These are phyloP conservation scores for Gamsiella multidivaricata DNA, from an alignment of 192 early-diverging fungal species.

Conservation along the genomic window DNA sequence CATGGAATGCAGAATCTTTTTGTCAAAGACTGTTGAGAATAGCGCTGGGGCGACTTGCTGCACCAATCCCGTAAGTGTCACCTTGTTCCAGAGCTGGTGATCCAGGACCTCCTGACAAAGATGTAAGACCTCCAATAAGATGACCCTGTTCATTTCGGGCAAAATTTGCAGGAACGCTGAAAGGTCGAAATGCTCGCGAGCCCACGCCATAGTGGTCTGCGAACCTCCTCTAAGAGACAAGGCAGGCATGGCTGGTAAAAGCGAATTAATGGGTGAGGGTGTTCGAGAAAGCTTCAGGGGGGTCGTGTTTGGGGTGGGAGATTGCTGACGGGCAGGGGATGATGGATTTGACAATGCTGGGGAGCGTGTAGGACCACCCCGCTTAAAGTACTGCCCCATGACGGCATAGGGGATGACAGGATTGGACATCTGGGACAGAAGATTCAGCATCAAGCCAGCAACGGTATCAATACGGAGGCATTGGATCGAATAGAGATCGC, in stretches of 20 bases:
- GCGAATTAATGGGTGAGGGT: neutral
- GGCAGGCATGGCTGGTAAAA: conserved; percentile 21
- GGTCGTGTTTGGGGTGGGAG: neutral
- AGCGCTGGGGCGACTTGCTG: conserved; percentile 39
- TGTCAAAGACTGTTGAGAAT: conserved; percentile 47
- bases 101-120: conserved; percentile 41
- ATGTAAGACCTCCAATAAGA: conserved; percentile 40
- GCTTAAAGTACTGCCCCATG: conserved; percentile 41
- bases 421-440: conserved; percentile 51
- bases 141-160: conserved; percentile 37
- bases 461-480: conserved; percentile 49
- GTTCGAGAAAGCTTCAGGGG: neutral
- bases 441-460: conserved; percentile 33
- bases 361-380: neutral
- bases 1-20: conserved; percentile 27
- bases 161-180: conserved; percentile 20
- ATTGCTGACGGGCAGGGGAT: neutral
- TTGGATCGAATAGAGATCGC: conserved; percentile 30
- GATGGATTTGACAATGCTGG: neutral
- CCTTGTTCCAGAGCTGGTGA: conserved; percentile 17
- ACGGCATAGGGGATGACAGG: conserved; percentile 44
- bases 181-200: conserved; percentile 40
- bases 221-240: conserved; percentile 1
- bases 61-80: conserved; percentile 27
- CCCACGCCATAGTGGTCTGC: conserved; percentile 15